Evolutionary conservation across 2,329 filamentous ascomycete species (phyloP).

Genomic region (Furcasterigmium furcatum): DNA sequence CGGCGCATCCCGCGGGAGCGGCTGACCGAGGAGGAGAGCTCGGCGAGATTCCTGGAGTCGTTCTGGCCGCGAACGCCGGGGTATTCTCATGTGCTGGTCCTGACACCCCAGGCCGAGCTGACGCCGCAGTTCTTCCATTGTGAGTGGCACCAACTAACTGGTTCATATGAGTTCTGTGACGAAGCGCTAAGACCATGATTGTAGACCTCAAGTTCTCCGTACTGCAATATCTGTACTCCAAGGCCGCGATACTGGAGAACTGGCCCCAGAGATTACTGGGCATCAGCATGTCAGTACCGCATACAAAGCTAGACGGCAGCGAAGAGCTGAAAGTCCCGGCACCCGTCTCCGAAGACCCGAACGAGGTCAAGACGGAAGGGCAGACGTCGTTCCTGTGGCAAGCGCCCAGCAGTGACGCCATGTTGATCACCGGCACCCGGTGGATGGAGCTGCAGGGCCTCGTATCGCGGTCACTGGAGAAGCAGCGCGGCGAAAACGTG

Average conservation of each 20-base stretch:
- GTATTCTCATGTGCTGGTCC: conserved; percentile 74
- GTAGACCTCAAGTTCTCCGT: conserved; percentile 72
- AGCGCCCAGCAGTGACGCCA: conserved; percentile 76
- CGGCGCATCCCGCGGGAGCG: conserved; percentile 65
- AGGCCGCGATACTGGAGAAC: conserved; percentile 34
- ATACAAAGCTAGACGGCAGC: conserved; percentile 58
- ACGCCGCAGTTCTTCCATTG: conserved; percentile 81
- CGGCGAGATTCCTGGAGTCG: conserved; percentile 75
- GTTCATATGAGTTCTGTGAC: not conserved
- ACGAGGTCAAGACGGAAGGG: conserved; percentile 15
- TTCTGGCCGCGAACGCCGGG: conserved; percentile 72
- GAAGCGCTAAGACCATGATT: conserved; percentile 4
- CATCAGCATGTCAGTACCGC: conserved; percentile 75
- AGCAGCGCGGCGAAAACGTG: conserved; percentile 21
- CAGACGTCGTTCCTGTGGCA: conserved; percentile 76
- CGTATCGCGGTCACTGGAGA: conserved; percentile 55
- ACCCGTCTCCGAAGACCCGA: conserved; percentile 27
- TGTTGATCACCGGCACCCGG: conserved; percentile 77
- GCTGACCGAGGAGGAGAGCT: conserved; percentile 65
- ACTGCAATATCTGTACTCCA: conserved; percentile 74
- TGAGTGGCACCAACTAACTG: conserved; percentile 31
- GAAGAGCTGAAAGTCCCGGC: conserved; percentile 46
- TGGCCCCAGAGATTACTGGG: conserved; percentile 63
- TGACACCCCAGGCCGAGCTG: conserved; percentile 79
- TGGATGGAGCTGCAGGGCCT: conserved; percentile 87